A percentile compares a stretch with the other conserved stretches of the same genome.
These are phyloP conservation scores for Mesotaenium endlicherianum DNA, from an alignment of 139 green algal genomes.

Conservation along the genomic window DNA sequence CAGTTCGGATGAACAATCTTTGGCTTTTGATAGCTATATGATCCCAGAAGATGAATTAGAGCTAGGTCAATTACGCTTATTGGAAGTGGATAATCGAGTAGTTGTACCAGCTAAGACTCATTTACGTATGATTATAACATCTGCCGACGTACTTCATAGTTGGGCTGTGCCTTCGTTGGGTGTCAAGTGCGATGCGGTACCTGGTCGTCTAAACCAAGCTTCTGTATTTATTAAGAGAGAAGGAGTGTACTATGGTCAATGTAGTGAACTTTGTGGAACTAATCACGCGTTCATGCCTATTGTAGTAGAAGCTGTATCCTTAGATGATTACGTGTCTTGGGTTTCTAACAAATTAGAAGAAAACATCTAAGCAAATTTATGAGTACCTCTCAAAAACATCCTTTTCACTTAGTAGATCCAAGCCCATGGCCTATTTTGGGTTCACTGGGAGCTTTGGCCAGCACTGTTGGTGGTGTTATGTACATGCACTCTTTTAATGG, in stretches of 20 bases:
- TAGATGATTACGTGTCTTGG: conserved; percentile 67
- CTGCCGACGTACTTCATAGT: conserved; percentile 39
- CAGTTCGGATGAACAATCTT: conserved; percentile 51
- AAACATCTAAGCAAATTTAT: conserved; percentile 20
- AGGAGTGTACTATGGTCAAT: conserved; percentile 73
- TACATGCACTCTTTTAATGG: conserved; percentile 68
- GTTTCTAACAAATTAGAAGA: conserved; percentile 54
- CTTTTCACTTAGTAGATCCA: conserved; percentile 63
- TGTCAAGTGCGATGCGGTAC: conserved; percentile 50
- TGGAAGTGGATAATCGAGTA: conserved; percentile 45
- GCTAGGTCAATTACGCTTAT: conserved; percentile 32
- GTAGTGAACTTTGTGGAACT: conserved; percentile 69
- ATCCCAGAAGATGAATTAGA: no score
- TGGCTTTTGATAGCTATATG: conserved; percentile 51
- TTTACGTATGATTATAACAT: conserved; percentile 27
- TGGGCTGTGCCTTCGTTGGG: conserved; percentile 41
- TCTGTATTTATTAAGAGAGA: conserved; percentile 66
- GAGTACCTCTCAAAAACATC: conserved; percentile 27
- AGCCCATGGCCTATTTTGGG: conserved; percentile 62
- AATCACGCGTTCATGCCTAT: conserved; percentile 75
- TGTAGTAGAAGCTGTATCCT: conserved; percentile 66
- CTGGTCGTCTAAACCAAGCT: conserved; percentile 69
- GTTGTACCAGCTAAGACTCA: conserved; percentile 28
- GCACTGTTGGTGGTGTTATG: conserved; percentile 64
- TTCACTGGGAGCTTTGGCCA: conserved; percentile 59